Conservation (phyloP, 257 asterid genomes). For the Buddleja alternifolia region DNA sequence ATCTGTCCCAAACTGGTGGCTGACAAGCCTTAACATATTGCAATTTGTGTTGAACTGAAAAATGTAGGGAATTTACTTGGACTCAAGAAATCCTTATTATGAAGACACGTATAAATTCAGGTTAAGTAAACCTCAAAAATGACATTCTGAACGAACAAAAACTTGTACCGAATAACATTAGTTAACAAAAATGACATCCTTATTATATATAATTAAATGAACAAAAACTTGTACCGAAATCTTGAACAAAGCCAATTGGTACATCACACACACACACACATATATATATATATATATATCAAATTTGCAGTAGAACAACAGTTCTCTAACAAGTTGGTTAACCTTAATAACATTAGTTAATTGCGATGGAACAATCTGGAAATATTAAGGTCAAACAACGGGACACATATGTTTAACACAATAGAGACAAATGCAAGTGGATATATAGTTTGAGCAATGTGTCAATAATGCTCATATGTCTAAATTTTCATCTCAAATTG, state of each 20-base stretch:
- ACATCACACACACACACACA: no score
- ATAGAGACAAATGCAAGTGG: no score
- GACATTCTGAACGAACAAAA: background rate
- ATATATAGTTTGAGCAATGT: no score
- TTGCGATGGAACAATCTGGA: conserved; percentile 28
- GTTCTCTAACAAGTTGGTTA: conserved; percentile 20
- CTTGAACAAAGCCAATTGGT: conserved; percentile 26
- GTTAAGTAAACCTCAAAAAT: background rate
- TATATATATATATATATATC: no score
- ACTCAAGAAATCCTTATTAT: background rate
- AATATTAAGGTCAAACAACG: background rate
- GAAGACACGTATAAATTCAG: conserved; percentile 28
- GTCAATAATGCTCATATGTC: no score
- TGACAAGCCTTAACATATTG: background rate
- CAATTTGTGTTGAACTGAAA: conserved; percentile 1
- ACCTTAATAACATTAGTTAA: conserved; percentile 19
- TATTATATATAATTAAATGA: background rate
- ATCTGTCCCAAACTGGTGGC: conserved; percentile 33
- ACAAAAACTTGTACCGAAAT: conserved; percentile 29
- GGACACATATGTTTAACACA: no score
- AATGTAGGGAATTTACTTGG: no score
- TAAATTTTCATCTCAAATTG: no score
- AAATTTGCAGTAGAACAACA: conserved; percentile 18
- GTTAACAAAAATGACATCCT: no score
- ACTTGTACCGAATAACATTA: no score